Percentiles rank a stretch among this genome's conserved stretches.
These are phyloP conservation scores for Fallopia convolvulus DNA, from an alignment of 148 eudicot genomes.

Conservation along the genomic window DNA sequence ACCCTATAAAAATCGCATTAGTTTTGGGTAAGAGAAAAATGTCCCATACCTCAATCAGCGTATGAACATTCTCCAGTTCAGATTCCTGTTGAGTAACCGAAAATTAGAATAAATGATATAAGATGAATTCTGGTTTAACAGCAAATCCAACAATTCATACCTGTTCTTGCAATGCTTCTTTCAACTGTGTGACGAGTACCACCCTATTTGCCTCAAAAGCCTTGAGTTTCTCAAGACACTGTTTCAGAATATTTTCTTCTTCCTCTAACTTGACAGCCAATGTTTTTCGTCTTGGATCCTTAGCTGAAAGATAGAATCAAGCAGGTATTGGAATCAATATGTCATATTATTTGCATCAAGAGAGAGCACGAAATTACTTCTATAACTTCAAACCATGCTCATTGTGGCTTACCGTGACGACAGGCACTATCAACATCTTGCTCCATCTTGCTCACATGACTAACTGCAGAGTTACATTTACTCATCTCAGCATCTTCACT, in stretches of 20 bases:
- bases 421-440: conserved; percentile 71
- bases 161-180: conserved; percentile 82
- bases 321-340: not conserved
- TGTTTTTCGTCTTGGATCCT: conserved; percentile 71
- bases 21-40: not conserved
- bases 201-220: conserved; percentile 72
- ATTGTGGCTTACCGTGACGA: conserved; percentile 45
- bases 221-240: conserved; percentile 75
- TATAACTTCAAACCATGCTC: not conserved
- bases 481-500: conserved; percentile 66
- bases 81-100: conserved; percentile 55
- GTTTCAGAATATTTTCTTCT: conserved; percentile 60
- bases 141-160: conserved; percentile 22
- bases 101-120: conserved; percentile 6
- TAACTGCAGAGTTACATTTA: conserved; percentile 77
- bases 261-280: conserved; percentile 72
- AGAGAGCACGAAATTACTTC: not conserved
- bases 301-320: conserved; percentile 36
- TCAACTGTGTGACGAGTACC: conserved; percentile 63
- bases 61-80: conserved; percentile 80
- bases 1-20: no score
- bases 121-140: not conserved
- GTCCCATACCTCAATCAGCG: conserved; percentile 67
- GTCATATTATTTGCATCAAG: not conserved
- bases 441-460: conserved; percentile 75